Evolutionary conservation across 345 rosid genomes (phyloP).

Genomic region (Pistacia vera): DNA sequence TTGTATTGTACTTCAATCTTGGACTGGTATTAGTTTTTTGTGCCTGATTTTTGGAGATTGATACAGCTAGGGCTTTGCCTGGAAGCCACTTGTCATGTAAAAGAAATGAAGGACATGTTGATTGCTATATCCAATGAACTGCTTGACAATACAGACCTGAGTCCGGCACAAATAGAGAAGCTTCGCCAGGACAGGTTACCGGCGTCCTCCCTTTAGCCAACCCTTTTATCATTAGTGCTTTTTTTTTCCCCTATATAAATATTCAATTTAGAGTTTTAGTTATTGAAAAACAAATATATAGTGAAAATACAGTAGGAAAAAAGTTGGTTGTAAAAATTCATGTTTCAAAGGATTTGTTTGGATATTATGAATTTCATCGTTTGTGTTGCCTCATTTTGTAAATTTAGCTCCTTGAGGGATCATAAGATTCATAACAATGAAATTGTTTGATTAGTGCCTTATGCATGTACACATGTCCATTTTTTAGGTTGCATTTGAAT

Average conservation of each 20-base stretch:
- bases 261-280: constrained; percentile 11
- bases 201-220: constrained; percentile 2
- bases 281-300: constrained; percentile 8
- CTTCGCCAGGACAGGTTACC: constrained; percentile 87
- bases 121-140: constrained; percentile 91
- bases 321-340: neutral
- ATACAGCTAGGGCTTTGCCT: constrained; percentile 88
- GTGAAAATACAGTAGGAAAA: constrained; percentile 15
- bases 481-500: constrained; percentile 68
- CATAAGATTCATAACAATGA: constrained; percentile 12
- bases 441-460: constrained; percentile 26
- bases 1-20: constrained; percentile 12
- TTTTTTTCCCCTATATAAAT: neutral
- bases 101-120: constrained; percentile 83
- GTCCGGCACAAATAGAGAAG: constrained; percentile 61
- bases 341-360: neutral
- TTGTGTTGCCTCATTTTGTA: constrained; percentile 8
- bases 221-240: constrained; percentile 14
- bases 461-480: constrained; percentile 22
- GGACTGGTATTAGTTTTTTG: constrained; percentile 22
- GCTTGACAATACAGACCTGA: constrained; percentile 75
- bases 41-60: constrained; percentile 31
- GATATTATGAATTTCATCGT: neutral
- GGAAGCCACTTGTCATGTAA: constrained; percentile 69
- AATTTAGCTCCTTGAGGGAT: constrained; percentile 13